A percentile compares a stretch with the other conserved stretches of the same genome.
Conservation (phyloP, 2,329 filamentous ascomycete species). For the Trichophyton mentagrophytes region DNA sequence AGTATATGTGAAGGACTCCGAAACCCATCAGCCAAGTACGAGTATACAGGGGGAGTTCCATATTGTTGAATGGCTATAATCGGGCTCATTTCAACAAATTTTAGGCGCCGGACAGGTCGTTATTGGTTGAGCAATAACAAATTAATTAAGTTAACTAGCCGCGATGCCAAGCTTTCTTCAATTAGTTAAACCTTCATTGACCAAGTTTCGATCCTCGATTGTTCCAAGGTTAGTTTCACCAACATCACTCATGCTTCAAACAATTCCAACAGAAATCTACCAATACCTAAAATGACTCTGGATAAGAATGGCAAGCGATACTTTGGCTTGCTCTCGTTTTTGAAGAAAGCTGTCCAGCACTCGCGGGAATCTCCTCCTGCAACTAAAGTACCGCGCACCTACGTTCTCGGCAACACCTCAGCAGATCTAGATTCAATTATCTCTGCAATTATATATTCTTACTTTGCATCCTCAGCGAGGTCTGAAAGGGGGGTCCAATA, state of each 20-base stretch:
- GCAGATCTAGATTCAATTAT: conserved; percentile 52
- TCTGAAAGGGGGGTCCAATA: conserved; percentile 27
- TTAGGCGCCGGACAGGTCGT: no score
- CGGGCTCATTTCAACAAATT: no score
- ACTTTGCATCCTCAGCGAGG: conserved; percentile 37
- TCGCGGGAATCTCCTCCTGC: conserved; percentile 19
- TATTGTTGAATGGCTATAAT: neutral
- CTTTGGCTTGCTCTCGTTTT: conserved; percentile 25
- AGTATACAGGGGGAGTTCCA: no score
- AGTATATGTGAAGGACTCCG: no score
- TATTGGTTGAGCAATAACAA: no score
- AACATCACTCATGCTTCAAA: neutral
- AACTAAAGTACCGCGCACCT: conserved; percentile 19
- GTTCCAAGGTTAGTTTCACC: no score
- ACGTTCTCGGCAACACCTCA: conserved; percentile 35
- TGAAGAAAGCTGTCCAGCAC: conserved; percentile 22
- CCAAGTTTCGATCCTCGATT: no score
- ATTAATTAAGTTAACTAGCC: no score
- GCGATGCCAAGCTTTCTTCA: no score
- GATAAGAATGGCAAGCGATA: neutral
- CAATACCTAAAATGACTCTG: neutral
- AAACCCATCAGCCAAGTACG: no score
- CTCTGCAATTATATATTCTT: conserved; percentile 48
- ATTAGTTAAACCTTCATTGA: no score
- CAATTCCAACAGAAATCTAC: neutral